phyloP scores from a whole-genome alignment of 2,329 filamentous ascomycete species.

The Fusarium drepaniforme region DNA sequence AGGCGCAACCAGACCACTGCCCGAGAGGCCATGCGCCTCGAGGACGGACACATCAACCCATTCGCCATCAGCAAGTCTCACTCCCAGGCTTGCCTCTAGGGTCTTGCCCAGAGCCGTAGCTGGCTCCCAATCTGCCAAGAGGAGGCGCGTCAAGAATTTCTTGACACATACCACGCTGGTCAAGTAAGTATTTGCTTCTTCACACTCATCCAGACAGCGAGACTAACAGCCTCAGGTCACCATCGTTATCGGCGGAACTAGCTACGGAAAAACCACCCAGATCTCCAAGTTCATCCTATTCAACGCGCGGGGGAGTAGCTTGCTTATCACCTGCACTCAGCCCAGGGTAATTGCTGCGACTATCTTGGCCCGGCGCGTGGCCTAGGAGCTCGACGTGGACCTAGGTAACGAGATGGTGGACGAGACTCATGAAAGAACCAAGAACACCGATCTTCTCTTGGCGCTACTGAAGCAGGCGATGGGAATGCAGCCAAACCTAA shows the following conservation, averaged over 20 bases:
- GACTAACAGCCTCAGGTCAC: slow-evolving; percentile 3
- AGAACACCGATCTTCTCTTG: slow-evolving; percentile 16
- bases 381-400: slow-evolving; percentile 87
- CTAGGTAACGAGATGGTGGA: slow-evolving; percentile 75
- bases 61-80: background rate
- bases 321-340: slow-evolving; percentile 57
- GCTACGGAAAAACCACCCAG: slow-evolving; percentile 35
- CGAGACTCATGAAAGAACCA: slow-evolving; percentile 28
- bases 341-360: slow-evolving; percentile 90
- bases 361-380: slow-evolving; percentile 88
- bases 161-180: background rate
- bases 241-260: slow-evolving; percentile 26
- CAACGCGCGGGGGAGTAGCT: slow-evolving; percentile 11
- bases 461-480: slow-evolving; percentile 10
- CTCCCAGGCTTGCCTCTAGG: background rate
- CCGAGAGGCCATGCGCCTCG: background rate
- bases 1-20: background rate
- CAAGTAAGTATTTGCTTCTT: background rate
- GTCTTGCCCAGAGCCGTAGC: background rate
- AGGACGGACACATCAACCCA: background rate
- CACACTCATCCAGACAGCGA: too few relatives aligned
- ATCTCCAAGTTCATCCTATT: slow-evolving; percentile 23
- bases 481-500: background rate
- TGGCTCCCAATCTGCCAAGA: background rate
- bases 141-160: background rate